phyloP scores from a whole-genome alignment of 1,284 basidiomycete species.

The Paramarasmius palmivorus region DNA sequence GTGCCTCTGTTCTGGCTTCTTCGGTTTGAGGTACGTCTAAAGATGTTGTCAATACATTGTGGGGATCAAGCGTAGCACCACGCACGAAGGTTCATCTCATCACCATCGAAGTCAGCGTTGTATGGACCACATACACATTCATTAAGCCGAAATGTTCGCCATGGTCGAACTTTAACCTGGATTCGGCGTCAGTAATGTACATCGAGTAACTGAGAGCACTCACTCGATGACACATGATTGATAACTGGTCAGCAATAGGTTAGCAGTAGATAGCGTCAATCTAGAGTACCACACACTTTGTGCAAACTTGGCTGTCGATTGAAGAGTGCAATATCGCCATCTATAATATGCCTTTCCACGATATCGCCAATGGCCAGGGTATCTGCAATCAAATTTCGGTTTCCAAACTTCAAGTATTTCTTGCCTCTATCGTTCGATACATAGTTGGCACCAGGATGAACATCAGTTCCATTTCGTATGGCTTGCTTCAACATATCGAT shows the following conservation, averaged over 20 bases:
- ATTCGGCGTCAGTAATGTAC: slow-evolving; percentile 8
- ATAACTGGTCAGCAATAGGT: slow-evolving; percentile 64
- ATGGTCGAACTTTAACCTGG: slow-evolving; percentile 89
- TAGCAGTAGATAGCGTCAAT: not conserved
- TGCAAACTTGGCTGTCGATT: slow-evolving; percentile 99
- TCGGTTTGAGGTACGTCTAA: slow-evolving; percentile 98
- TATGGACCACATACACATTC: slow-evolving; percentile 99
- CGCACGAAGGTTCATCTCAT: slow-evolving; percentile 99
- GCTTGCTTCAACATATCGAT: slow-evolving; percentile 79
- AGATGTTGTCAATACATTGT: not conserved
- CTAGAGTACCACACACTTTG: slow-evolving; percentile 53
- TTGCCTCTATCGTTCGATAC: slow-evolving; percentile 83
- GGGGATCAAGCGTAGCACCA: slow-evolving; percentile 13
- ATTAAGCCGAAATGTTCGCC: slow-evolving; percentile 97
- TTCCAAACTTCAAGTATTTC: slow-evolving; percentile 85
- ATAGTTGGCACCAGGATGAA: slow-evolving; percentile 97
- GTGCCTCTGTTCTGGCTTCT: slow-evolving; percentile 96
- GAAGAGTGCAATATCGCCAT: slow-evolving; percentile 97
- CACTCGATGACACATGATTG: slow-evolving; percentile 98
- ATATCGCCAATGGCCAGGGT: slow-evolving; percentile 82
- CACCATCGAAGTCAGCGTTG: slow-evolving; percentile 99
- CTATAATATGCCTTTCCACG: slow-evolving; percentile 93
- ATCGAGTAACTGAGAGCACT: slow-evolving; percentile 22
- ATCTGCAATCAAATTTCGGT: slow-evolving; percentile 75
- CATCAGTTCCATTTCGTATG: slow-evolving; percentile 87